Evolutionary conservation across 345 rosid genomes (phyloP), one percentile per base, ranked within the genome.

Genomic region (Citrus australasica): DNA sequence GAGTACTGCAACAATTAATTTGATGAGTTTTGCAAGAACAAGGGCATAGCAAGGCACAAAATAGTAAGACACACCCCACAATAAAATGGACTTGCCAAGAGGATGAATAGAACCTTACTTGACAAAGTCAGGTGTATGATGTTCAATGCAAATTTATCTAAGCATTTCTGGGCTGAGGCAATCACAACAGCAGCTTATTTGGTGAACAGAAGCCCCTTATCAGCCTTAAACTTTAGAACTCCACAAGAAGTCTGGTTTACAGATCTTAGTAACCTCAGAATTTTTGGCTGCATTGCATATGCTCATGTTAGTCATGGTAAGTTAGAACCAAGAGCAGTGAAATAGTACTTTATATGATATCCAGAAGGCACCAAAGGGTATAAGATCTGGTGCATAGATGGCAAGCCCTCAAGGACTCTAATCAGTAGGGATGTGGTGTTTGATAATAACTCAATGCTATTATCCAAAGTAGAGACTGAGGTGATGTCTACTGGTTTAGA

Each of bases 121-220:
- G 25, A 58, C 0, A 58, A 7, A 7, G 9, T 22, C 9, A 58
- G 25, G 3, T 58, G 61, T 7, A 19, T 35, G 61, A 11, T 58
- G 0, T 7, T 19, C 0, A 19, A 58, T 6, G 2, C 27, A 22
- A 22, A 22, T 0, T 1, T 58, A 0, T 1, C 61, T 5, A 22
- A 58, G 0, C 8, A 1, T 0, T 58, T 58, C 0, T 21, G 9
- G 25, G 61, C 1, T 4, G 9, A 21, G 1, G 25, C 1, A 58
- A 3, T 58, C 1, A 58, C 25, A 6, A 7, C 11, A 22, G 1
- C 10, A 5, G 2, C 9, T 0, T 22, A 19, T 7, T 7, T 19
- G 0, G 10, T 58, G 2, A 58, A 58, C 0, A 58, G 4, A 22
- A 58, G 61, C n/a, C 25, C 11, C 1, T 19, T 0, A 21, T 1